phyloP scores from a whole-genome alignment of 2,329 filamentous ascomycete genomes.

The Ophiocordyceps camponoti-leonardi region DNA sequence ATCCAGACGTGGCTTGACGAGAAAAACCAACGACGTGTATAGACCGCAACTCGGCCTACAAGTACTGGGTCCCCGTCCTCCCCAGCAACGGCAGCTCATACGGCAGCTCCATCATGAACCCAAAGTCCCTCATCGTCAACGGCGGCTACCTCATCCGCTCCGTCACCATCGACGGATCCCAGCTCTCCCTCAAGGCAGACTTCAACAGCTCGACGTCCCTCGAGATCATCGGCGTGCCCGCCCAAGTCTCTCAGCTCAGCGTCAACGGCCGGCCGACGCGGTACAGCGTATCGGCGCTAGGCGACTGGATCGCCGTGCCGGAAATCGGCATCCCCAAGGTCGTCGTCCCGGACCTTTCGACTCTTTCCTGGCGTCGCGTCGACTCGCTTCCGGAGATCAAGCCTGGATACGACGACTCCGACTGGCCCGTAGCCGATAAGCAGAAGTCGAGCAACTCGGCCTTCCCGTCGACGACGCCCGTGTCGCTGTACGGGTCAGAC shows the following conservation, averaged over 20 bases:
- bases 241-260: slow-evolving; percentile 24
- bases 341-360: slow-evolving; percentile 24
- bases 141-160: slow-evolving; percentile 48
- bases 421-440: slow-evolving; percentile 45
- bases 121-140: slow-evolving; percentile 37
- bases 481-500: slow-evolving; percentile 50
- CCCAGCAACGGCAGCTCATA: slow-evolving; percentile 15
- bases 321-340: slow-evolving; percentile 30
- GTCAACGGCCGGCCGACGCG: slow-evolving; percentile 21
- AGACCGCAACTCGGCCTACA: slow-evolving; percentile 50
- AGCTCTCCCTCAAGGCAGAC: slow-evolving; percentile 49
- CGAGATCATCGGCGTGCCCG: slow-evolving; percentile 49
- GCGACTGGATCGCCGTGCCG: slow-evolving; percentile 31
- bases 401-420: slow-evolving; percentile 46
- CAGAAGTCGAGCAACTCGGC: slow-evolving; percentile 43
- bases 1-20: no score
- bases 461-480: slow-evolving; percentile 40
- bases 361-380: slow-evolving; percentile 49
- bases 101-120: slow-evolving; percentile 17
- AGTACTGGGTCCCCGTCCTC: slow-evolving; percentile 48
- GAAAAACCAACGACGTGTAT: neutral
- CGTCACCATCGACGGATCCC: slow-evolving; percentile 34
- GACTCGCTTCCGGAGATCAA: slow-evolving; percentile 56
- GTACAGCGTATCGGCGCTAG: slow-evolving; percentile 20
- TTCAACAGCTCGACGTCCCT: slow-evolving; percentile 52